Base-by-base conservation (phyloP, 345 rosid species). In the Microthlaspi erraticum region DNA sequence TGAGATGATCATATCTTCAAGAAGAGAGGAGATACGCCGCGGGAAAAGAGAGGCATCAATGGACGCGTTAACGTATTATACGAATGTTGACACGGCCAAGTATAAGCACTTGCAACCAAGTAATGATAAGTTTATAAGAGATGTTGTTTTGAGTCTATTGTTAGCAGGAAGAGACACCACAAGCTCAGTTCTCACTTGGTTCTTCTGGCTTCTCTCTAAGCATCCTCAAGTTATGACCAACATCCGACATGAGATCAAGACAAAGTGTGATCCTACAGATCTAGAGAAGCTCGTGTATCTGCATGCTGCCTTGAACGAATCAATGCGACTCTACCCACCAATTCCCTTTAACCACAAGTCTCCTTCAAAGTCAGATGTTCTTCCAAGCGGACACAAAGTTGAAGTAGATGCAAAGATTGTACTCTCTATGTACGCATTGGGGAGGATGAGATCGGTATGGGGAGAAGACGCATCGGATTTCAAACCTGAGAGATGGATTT, bases 121-220 rank as follows among this genome's bases (percentile, higher is more conserved):
- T 72, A 18, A 18, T n/a, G 72, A 67, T 55, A 67, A 19, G 52
- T 67, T 67, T 19, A 5, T 67, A 31, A 42, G 92, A 76, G 92
- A 86, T 41, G 46, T 56, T 5, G 49, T 72, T 12, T 54, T 67
- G 2, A 78, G 36, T 18, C 60, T 81, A n/a, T 1, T 81, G 34
- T 36, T 41, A 20, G 88, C 81, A 11, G 88, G 84, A 9, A 80
- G 76, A 60, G 85, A 82, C 71, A 66, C 88, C 0, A 33, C n/a
- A n/a, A n/a, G n/a, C n/a, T n/a, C n/a, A n/a, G n/a, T n/a, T n/a
- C n/a, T n/a, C n/a, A n/a, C n/a, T n/a, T n/a, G n/a, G n/a, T n/a
- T n/a, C n/a, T n/a, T n/a, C n/a, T n/a, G n/a, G n/a, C n/a, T n/a
- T n/a, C 38, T 78, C 8, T 59, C 76, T 0, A 81, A 53, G 3